Percentiles rank a stretch among this genome's conserved stretches.
Evolutionary conservation across 306 rosid species (phyloP).

Genomic region (Sesbania bispinosa): DNA sequence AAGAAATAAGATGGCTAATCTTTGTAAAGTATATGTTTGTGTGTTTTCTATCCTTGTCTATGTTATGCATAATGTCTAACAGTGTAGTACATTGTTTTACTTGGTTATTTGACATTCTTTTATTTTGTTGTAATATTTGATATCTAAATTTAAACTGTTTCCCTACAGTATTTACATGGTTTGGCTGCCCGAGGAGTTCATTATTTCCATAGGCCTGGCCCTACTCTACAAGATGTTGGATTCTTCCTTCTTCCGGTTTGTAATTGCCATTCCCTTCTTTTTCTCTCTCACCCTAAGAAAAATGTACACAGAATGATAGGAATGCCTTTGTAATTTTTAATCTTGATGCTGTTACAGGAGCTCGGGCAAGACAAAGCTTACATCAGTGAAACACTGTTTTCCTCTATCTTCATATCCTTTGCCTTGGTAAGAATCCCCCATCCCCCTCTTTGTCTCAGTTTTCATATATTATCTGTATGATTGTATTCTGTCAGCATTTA

Average conservation of each 20-base stretch:
- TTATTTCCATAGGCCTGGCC: constrained; percentile 83
- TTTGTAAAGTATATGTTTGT: neutral
- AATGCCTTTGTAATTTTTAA: constrained; percentile 21
- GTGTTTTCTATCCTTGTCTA: constrained; percentile 1
- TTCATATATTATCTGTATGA: neutral
- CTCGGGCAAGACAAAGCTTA: constrained; percentile 72
- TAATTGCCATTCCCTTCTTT: constrained; percentile 15
- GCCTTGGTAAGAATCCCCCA: constrained; percentile 50
- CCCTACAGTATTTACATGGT: constrained; percentile 73
- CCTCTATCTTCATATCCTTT: constrained; percentile 64
- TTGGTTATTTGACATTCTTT: constrained; percentile 1
- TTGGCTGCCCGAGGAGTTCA: constrained; percentile 91
- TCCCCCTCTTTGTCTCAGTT: neutral
- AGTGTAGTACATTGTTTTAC: constrained; percentile 4
- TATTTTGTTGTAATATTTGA: constrained; percentile 23
- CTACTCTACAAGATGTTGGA: constrained; percentile 79
- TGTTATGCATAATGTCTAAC: constrained; percentile 4
- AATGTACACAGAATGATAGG: neutral
- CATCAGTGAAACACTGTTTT: constrained; percentile 70
- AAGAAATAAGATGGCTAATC: neutral
- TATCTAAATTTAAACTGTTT: constrained; percentile 11
- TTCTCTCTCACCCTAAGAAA: neutral
- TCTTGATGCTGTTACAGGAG: constrained; percentile 45
- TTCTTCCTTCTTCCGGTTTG: constrained; percentile 79
- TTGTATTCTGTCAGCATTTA: constrained; percentile 2